phyloP scores from a whole-genome alignment of 1,139 yeast genomes.

The Ogataea hybrid region DNA sequence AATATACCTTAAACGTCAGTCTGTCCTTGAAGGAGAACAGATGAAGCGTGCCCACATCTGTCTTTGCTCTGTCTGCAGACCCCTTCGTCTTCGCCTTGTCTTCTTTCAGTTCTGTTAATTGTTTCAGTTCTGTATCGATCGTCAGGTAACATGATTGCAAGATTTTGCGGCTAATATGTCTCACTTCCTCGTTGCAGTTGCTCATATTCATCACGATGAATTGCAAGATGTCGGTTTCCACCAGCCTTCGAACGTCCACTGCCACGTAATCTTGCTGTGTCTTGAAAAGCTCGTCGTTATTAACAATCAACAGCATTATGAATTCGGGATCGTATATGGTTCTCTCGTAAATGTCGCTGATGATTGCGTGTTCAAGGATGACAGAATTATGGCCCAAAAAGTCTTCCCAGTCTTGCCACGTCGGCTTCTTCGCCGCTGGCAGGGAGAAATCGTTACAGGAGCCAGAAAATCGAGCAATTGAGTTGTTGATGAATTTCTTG shows the following conservation, averaged over 20 bases:
- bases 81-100: constrained; percentile 12
- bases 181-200: constrained; percentile 26
- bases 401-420: constrained; percentile 28
- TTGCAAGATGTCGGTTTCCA: constrained; percentile 60
- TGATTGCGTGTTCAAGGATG: constrained; percentile 9
- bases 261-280: constrained; percentile 31
- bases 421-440: neutral
- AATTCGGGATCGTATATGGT: constrained; percentile 61
- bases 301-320: constrained; percentile 52
- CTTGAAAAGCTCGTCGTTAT: constrained; percentile 59
- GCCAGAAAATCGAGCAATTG: constrained; percentile 40
- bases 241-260: constrained; percentile 55
- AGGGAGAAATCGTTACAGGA: constrained; percentile 8
- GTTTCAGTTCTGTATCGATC: constrained; percentile 24
- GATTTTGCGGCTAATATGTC: constrained; percentile 24
- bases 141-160: constrained; percentile 21
- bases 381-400: constrained; percentile 30
- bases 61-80: constrained; percentile 9
- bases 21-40: constrained; percentile 51
- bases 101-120: constrained; percentile 12
- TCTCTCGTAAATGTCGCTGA: constrained; percentile 18
- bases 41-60: neutral
- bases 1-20: constrained; percentile 51
- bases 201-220: constrained; percentile 51
- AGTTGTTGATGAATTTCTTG: constrained; percentile 48